phyloP scores from a whole-genome alignment of 2,329 filamentous ascomycete genomes.

The Xylariaceae sp. region DNA sequence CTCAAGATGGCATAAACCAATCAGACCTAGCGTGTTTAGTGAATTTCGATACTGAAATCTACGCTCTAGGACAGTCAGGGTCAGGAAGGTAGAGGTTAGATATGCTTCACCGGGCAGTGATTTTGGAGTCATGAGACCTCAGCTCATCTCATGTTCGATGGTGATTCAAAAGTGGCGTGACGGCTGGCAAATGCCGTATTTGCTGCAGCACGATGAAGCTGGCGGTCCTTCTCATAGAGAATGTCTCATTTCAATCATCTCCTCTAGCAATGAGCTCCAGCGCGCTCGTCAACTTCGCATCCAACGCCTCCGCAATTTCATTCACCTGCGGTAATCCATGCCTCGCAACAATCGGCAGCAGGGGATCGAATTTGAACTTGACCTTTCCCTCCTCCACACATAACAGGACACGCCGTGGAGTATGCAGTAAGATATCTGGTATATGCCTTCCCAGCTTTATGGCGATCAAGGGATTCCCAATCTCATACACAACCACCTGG shows the following conservation, averaged over 20 bases:
- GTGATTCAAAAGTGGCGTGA: no score
- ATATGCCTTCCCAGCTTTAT: constrained; percentile 3
- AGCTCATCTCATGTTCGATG: no score
- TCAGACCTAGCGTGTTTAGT: no score
- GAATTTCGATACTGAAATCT: no score
- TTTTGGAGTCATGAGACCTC: no score
- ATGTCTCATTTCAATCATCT: not conserved
- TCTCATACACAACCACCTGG: constrained; percentile 5
- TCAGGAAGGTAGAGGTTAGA: no score
- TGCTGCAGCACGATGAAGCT: not conserved
- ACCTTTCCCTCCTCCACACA: constrained; percentile 2
- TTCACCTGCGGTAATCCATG: constrained; percentile 3
- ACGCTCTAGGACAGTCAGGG: no score
- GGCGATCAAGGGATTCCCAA: constrained; percentile 11
- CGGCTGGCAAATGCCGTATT: no score
- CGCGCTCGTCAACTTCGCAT: not conserved
- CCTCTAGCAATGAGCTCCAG: constrained; percentile 1
- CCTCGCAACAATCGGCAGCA: constrained; percentile 1
- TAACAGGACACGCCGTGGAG: constrained; percentile 6
- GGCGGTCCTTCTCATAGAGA: not conserved
- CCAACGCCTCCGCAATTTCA: constrained; percentile 5
- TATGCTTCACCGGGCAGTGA: no score
- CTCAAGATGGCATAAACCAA: no score
- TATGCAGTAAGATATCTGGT: constrained; percentile 3
- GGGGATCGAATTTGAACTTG: constrained; percentile 2